Evolutionary conservation across 495 filamentous ascomycete species (phyloP).

Genomic region (Penicillium flavigenum): DNA sequence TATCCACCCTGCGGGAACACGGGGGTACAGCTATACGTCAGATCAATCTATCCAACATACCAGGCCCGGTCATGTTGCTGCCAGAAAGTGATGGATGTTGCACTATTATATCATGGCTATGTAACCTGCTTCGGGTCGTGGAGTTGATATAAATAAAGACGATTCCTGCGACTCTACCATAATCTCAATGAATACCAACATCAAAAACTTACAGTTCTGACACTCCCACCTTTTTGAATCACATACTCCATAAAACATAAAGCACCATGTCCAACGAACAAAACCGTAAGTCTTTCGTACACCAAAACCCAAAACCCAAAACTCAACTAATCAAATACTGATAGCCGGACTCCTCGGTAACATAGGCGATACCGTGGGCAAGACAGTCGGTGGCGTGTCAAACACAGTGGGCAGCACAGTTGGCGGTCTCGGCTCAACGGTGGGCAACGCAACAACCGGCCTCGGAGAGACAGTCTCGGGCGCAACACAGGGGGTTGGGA

Average conservation of each 20-base stretch:
- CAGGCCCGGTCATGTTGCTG: neutral
- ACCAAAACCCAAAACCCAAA: neutral
- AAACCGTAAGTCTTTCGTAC: neutral
- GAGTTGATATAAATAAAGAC: slow-evolving; percentile 4
- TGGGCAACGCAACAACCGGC: slow-evolving; percentile 34
- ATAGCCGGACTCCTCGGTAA: slow-evolving; percentile 34
- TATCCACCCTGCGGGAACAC: neutral
- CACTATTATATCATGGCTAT: slow-evolving; percentile 30
- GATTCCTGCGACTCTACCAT: neutral
- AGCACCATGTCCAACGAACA: slow-evolving; percentile 8
- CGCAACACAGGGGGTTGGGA: slow-evolving; percentile 34
- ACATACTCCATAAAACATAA: neutral
- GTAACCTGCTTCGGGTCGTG: slow-evolving; percentile 17
- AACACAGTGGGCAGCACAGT: slow-evolving; percentile 35
- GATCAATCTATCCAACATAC: slow-evolving; percentile 4
- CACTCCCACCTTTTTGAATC: no score
- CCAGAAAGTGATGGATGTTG: slow-evolving; percentile 17
- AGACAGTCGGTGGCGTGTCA: slow-evolving; percentile 39
- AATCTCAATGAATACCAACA: neutral
- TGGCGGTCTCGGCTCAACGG: slow-evolving; percentile 37
- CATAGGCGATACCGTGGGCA: slow-evolving; percentile 37
- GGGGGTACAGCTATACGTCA: neutral
- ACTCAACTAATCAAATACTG: neutral
- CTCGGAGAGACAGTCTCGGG: slow-evolving; percentile 37
- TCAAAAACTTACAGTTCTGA: no score